A percentile compares a stretch with the other conserved stretches of the same genome.
These are phyloP conservation scores for Xylariales sp. DNA, from an alignment of 2,329 filamentous ascomycete species.

Conservation along the genomic window DNA sequence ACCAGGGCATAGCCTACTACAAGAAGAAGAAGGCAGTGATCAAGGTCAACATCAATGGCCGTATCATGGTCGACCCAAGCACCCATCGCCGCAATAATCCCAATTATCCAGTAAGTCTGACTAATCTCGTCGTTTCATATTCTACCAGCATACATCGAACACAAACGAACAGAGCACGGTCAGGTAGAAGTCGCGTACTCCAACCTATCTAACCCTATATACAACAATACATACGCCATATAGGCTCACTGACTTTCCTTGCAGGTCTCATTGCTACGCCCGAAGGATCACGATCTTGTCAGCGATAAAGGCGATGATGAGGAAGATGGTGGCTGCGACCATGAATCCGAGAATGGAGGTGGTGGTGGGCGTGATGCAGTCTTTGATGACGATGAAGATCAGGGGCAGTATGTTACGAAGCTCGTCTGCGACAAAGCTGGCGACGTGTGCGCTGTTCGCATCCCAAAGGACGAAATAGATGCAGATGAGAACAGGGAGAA, in stretches of 20 bases:
- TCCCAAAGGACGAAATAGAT: constrained; percentile 31
- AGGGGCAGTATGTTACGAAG: constrained; percentile 45
- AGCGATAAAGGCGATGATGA: constrained; percentile 44
- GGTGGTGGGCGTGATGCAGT: constrained; percentile 1
- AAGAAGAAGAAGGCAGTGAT: constrained; percentile 72
- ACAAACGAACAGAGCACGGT: no score
- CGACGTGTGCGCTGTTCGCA: constrained; percentile 26
- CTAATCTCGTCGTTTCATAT: no score
- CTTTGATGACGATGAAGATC: constrained; percentile 31
- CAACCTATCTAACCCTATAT: no score
- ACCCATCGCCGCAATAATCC: constrained; percentile 81
- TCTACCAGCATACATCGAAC: no score
- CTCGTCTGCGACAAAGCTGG: constrained; percentile 42
- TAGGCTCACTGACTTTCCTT: neutral
- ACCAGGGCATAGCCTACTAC: constrained; percentile 79
- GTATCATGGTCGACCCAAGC: constrained; percentile 82
- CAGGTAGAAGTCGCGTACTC: no score
- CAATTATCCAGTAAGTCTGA: constrained; percentile 56
- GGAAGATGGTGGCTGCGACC: constrained; percentile 35
- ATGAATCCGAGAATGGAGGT: constrained; percentile 30
- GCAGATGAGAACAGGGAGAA: constrained; percentile 40
- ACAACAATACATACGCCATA: no score
- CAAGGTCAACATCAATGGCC: constrained; percentile 80
- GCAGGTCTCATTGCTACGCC: constrained; percentile 64
- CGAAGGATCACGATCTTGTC: constrained; percentile 62